Evolutionary conservation across 164 flowering plant species (phyloP).

Genomic region (Kalanchoe fedtschenkoi): DNA sequence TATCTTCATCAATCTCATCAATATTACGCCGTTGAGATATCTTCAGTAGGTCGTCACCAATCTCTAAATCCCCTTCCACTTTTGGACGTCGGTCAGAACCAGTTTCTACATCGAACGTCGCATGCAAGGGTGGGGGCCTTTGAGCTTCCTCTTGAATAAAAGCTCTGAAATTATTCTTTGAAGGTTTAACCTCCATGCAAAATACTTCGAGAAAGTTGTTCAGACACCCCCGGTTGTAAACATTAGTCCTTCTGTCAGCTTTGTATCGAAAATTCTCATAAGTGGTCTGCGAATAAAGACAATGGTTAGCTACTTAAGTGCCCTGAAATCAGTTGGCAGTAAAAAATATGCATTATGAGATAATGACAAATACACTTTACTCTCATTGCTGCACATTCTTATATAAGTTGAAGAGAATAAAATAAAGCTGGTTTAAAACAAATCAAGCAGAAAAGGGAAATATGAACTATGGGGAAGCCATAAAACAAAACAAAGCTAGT

Average conservation of each 20-base stretch:
- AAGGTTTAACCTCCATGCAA: conserved; percentile 52
- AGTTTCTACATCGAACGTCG: conserved; percentile 29
- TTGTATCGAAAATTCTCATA: conserved; percentile 84
- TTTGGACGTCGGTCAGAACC: conserved; percentile 51
- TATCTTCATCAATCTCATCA: conserved; percentile 60
- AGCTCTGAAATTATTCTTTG: conserved; percentile 79
- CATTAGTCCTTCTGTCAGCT: conserved; percentile 62
- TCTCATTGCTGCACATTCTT: not conserved
- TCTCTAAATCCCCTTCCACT: conserved; percentile 82
- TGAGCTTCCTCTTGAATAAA: conserved; percentile 47
- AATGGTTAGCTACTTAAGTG: not conserved
- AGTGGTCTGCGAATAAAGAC: conserved; percentile 49
- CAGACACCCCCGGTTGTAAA: conserved; percentile 54
- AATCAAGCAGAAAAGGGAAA: not conserved
- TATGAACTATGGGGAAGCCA: not conserved
- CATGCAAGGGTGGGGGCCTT: conserved; percentile 30
- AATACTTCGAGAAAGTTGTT: conserved; percentile 73
- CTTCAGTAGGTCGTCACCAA: conserved; percentile 76
- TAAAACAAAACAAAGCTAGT: not conserved
- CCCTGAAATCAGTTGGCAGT: not conserved
- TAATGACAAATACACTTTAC: not conserved
- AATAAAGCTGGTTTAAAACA: not conserved
- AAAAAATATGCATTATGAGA: not conserved
- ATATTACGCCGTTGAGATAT: conserved; percentile 68
- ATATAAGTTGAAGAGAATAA: not conserved